Evolutionary conservation across 257 asterid genomes (phyloP).

Genomic region (Petrea volubilis): DNA sequence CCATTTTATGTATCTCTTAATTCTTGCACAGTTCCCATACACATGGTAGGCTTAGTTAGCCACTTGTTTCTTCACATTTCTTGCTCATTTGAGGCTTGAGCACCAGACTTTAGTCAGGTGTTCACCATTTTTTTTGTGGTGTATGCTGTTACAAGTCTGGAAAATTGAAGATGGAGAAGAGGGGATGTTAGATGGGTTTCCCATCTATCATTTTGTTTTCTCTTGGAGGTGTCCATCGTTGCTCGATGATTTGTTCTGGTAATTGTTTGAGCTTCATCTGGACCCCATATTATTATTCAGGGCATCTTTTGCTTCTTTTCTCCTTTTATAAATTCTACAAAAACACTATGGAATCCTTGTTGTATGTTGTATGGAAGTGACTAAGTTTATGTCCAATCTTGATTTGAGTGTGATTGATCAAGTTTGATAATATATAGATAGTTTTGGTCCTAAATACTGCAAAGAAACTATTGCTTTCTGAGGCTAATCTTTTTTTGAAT

Average conservation of each 20-base stretch:
- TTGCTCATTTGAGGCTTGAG: neutral
- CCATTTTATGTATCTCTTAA: neutral
- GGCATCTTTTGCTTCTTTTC: neutral
- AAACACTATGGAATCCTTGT: no score
- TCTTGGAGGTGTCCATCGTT: constrained; percentile 52
- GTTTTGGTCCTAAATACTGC: no score
- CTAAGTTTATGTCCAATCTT: neutral
- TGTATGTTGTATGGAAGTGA: no score
- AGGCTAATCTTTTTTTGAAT: no score
- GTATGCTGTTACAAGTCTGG: constrained; percentile 31
- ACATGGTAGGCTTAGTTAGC: neutral
- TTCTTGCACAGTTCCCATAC: no score
- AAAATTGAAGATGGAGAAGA: constrained; percentile 35
- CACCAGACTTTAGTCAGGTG: constrained; percentile 22
- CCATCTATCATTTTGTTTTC: constrained; percentile 35
- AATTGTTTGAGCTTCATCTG: constrained; percentile 49
- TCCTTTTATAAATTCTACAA: no score
- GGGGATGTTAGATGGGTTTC: constrained; percentile 28
- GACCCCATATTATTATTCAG: constrained; percentile 17
- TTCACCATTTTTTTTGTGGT: constrained; percentile 13
- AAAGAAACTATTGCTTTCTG: no score
- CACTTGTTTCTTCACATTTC: neutral
- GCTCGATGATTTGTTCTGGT: constrained; percentile 26
- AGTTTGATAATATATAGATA: no score
- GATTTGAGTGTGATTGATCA: neutral